phyloP scores from a whole-genome alignment of 2,329 filamentous ascomycete genomes.

The Exutisphaerella laricina region DNA sequence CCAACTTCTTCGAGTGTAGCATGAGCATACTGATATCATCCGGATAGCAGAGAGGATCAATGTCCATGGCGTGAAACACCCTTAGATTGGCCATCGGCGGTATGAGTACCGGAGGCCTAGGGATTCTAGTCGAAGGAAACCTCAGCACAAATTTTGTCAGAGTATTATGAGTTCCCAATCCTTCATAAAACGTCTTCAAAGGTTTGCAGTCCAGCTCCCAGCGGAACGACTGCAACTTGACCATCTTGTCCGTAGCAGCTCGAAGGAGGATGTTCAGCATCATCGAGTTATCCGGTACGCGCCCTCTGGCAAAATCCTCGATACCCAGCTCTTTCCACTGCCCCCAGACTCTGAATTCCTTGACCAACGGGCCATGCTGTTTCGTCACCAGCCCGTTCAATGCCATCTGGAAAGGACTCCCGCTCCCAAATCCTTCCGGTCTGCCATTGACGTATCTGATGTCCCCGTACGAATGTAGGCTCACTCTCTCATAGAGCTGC shows the following conservation, averaged over 20 bases:
- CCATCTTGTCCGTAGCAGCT: constrained; percentile 56
- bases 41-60: constrained; percentile 59
- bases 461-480: constrained; percentile 52
- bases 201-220: constrained; percentile 60
- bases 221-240: constrained; percentile 50
- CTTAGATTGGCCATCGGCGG: constrained; percentile 53
- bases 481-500: constrained; percentile 54
- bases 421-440: constrained; percentile 57
- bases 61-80: constrained; percentile 51
- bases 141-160: constrained; percentile 51
- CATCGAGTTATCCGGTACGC: constrained; percentile 60
- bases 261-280: constrained; percentile 57
- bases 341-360: constrained; percentile 48
- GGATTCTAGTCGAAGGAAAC: constrained; percentile 52
- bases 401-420: constrained; percentile 59
- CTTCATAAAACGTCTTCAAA: constrained; percentile 53
- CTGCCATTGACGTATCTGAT: constrained; percentile 54
- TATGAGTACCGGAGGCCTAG: constrained; percentile 52
- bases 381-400: constrained; percentile 57
- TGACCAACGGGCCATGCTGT: constrained; percentile 49
- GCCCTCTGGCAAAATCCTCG: constrained; percentile 54
- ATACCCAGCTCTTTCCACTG: constrained; percentile 54
- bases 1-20: constrained; percentile 48
- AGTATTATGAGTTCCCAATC: constrained; percentile 46
- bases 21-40: constrained; percentile 57